phyloP scores from a whole-genome alignment of 2,329 filamentous ascomycete genomes.

The Hymenoscyphus linearis region DNA sequence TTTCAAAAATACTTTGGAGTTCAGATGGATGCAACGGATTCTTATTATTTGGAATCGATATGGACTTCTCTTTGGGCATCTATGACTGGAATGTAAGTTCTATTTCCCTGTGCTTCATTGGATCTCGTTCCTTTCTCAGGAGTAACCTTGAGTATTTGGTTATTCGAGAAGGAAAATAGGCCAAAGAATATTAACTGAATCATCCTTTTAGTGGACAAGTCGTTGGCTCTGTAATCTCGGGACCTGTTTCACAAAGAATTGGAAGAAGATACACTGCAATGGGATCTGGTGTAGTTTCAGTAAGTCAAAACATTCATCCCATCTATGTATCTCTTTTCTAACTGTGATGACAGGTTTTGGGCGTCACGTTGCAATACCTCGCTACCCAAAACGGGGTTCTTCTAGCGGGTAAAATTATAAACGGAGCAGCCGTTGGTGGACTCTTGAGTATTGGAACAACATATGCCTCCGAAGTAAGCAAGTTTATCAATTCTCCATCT shows the following conservation, averaged over 20 bases:
- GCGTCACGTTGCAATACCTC: constrained; percentile 16
- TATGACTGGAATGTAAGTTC: constrained; percentile 11
- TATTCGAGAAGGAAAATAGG: not conserved
- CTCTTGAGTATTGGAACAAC: constrained; percentile 18
- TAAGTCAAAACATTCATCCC: not conserved
- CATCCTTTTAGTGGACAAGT: constrained; percentile 6
- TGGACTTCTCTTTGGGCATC: constrained; percentile 21
- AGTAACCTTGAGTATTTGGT: not conserved
- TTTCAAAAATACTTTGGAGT: constrained; percentile 19
- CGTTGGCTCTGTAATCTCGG: constrained; percentile 13
- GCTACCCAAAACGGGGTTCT: constrained; percentile 13
- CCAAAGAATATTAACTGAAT: not conserved
- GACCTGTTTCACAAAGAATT: constrained; percentile 17
- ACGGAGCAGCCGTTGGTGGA: constrained; percentile 18
- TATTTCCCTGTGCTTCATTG: constrained; percentile 3
- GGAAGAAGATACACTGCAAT: constrained; percentile 16
- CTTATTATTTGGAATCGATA: constrained; percentile 14
- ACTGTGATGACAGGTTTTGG: constrained; percentile 9
- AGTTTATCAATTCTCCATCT: not conserved
- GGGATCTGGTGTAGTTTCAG: constrained; percentile 11
- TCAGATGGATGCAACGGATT: constrained; percentile 18
- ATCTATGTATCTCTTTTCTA: not conserved
- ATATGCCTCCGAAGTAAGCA: constrained; percentile 20
- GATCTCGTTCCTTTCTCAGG: not conserved
- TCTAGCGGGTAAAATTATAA: constrained; percentile 20